These are phyloP conservation scores for Auricularia heimuer DNA, from an alignment of 768 basidiomycete genomes.

Conservation along the genomic window DNA sequence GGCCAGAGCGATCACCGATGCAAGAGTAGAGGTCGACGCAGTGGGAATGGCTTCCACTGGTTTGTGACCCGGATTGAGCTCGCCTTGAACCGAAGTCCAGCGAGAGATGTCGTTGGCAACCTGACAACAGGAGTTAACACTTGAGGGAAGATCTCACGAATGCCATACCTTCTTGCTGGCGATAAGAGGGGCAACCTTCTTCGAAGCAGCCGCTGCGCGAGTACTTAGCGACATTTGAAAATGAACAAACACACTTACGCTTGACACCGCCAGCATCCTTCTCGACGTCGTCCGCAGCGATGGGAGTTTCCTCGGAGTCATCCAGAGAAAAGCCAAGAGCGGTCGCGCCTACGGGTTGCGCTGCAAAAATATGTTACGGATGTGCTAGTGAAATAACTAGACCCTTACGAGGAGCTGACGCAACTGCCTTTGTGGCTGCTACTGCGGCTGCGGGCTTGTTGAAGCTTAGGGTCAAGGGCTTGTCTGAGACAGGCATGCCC, in stretches of 20 bases:
- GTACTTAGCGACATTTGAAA: not conserved
- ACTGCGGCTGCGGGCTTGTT: constrained; percentile 30
- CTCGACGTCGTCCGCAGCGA: constrained; percentile 31
- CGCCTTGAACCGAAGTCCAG: constrained; percentile 95
- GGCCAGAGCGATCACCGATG: constrained; percentile 7
- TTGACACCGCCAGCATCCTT: constrained; percentile 31
- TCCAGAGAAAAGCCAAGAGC: constrained; percentile 66
- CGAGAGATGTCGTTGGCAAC: constrained; percentile 86
- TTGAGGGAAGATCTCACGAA: not conserved
- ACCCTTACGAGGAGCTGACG: constrained; percentile 26
- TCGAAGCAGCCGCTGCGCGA: constrained; percentile 27
- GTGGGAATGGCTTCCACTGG: constrained; percentile 12
- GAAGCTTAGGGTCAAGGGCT: constrained; percentile 72
- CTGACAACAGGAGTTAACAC: constrained; percentile 28
- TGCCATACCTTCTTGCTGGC: constrained; percentile 69
- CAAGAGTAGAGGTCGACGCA: constrained; percentile 18
- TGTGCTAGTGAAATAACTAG: not conserved
- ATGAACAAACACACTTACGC: constrained; percentile 30
- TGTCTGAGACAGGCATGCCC: constrained; percentile 61
- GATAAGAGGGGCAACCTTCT: constrained; percentile 73
- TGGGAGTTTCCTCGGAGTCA: constrained; percentile 24
- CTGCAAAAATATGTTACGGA: not conserved
- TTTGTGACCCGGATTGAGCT: constrained; percentile 39
- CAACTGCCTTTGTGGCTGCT: constrained; percentile 16
- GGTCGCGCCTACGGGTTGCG: not conserved